These are phyloP conservation scores for Astrothelium macrocarpum DNA, from an alignment of 495 filamentous ascomycete genomes.

Conservation along the genomic window DNA sequence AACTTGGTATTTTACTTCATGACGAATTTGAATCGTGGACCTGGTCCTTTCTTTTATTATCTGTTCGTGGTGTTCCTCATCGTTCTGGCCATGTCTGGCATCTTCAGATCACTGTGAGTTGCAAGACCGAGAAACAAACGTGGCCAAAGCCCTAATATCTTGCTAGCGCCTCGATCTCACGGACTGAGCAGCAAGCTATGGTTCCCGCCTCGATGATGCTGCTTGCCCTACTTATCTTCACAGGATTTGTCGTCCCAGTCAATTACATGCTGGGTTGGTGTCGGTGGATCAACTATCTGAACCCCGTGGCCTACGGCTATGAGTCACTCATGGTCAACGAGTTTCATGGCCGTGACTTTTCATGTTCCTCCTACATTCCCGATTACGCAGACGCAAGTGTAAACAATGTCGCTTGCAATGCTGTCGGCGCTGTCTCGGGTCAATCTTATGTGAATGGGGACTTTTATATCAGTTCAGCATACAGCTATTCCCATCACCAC, in stretches of 20 bases:
- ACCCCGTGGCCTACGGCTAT: conserved; percentile 80
- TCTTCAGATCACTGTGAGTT: conserved; percentile 32
- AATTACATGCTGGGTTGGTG: conserved; percentile 72
- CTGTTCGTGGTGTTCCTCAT: conserved; percentile 49
- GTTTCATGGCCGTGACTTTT: conserved; percentile 57
- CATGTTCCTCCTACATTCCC: conserved; percentile 50
- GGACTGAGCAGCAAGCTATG: conserved; percentile 43
- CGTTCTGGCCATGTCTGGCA: conserved; percentile 47
- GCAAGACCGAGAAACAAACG: no score
- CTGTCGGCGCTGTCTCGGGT: conserved; percentile 54
- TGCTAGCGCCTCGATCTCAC: conserved; percentile 39
- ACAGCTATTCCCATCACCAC: conserved; percentile 50
- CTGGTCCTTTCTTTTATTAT: conserved; percentile 62
- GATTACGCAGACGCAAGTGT: conserved; percentile 39
- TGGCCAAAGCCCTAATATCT: no score
- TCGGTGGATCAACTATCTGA: conserved; percentile 78
- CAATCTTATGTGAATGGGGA: conserved; percentile 51
- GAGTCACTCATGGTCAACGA: conserved; percentile 88
- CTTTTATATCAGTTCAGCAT: conserved; percentile 53
- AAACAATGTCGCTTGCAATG: conserved; percentile 47
- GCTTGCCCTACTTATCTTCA: conserved; percentile 61
- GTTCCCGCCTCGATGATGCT: conserved; percentile 40
- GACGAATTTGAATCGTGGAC: conserved; percentile 59
- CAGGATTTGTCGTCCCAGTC: conserved; percentile 77
- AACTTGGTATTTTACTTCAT: conserved; percentile 77